These are phyloP conservation scores for Phytophthora sojae DNA, from an alignment of 352 stramenopile genomes.

Conservation along the genomic window DNA sequence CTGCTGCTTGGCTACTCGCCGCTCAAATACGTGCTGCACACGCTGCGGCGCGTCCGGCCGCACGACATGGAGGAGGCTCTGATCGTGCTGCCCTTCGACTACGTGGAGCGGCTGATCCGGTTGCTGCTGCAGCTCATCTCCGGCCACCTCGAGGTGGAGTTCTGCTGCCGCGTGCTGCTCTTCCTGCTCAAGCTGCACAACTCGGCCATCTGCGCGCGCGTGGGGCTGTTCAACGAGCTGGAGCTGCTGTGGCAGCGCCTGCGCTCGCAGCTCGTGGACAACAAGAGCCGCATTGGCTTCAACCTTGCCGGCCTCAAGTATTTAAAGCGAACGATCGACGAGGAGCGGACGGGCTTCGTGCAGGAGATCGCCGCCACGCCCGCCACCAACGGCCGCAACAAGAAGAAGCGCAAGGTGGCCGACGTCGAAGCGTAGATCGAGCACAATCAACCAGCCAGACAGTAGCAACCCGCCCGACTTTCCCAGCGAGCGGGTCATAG, in stretches of 20 bases:
- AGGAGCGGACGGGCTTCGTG: conserved; percentile 80
- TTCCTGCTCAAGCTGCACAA: conserved; percentile 84
- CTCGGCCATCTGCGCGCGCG: conserved; percentile 75
- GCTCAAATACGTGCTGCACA: conserved; percentile 94
- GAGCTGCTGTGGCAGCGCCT: conserved; percentile 84
- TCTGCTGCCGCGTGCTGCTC: conserved; percentile 88
- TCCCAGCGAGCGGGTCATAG: neutral
- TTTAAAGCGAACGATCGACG: conserved; percentile 87
- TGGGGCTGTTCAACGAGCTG: conserved; percentile 76
- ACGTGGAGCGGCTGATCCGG: conserved; percentile 94
- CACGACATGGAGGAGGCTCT: conserved; percentile 98
- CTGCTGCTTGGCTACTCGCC: conserved; percentile 96
- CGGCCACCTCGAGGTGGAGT: conserved; percentile 91
- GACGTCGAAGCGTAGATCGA: conserved; percentile 3
- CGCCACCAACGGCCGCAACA: conserved; percentile 48
- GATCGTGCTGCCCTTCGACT: conserved; percentile 97
- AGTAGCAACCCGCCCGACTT: neutral
- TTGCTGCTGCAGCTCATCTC: conserved; percentile 93
- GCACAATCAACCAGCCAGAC: neutral
- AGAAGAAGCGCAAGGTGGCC: conserved; percentile 56
- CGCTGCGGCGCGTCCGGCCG: conserved; percentile 92
- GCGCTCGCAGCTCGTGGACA: conserved; percentile 72
- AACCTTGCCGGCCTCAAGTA: conserved; percentile 90
- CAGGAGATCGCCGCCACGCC: conserved; percentile 67
- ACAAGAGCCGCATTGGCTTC: conserved; percentile 90